A percentile compares a stretch with the other conserved stretches of the same genome.
Conservation (phyloP, 176 grass and related monocot species). For the Cenchrus americanus region DNA sequence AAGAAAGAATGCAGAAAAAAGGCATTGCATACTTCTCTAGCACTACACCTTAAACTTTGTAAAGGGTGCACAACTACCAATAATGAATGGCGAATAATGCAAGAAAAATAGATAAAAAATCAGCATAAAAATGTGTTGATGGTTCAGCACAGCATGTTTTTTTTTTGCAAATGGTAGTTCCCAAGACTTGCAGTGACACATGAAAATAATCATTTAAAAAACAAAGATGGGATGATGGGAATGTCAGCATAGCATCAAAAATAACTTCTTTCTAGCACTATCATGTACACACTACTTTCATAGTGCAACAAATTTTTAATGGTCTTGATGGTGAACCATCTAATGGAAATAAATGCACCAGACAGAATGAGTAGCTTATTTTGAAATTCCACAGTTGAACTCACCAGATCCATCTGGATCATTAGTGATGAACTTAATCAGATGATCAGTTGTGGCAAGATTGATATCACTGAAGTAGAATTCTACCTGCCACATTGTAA, state of each 20-base stretch:
- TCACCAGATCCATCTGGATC: conserved; percentile 94
- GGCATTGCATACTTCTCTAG: background rate
- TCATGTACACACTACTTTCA: background rate
- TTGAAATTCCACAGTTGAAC: conserved; percentile 38
- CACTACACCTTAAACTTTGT: background rate
- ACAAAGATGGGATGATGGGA: background rate
- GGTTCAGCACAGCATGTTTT: conserved; percentile 15
- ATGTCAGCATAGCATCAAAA: background rate
- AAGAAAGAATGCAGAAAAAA: conserved; percentile 16
- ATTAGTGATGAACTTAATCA: conserved; percentile 87
- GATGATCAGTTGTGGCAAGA: conserved; percentile 92
- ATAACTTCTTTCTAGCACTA: background rate
- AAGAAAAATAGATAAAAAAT: conserved; percentile 3
- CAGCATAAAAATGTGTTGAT: conserved; percentile 4
- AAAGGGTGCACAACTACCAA: background rate
- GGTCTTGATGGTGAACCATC: background rate
- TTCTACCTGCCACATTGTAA: conserved; percentile 70
- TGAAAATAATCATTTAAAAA: background rate
- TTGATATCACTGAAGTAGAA: conserved; percentile 98
- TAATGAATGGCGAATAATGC: conserved; percentile 14
- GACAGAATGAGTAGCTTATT: background rate
- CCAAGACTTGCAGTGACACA: conserved; percentile 13
- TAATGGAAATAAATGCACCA: background rate
- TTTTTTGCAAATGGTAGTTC: conserved; percentile 15
- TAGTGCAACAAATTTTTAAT: conserved; percentile 10